Percentiles rank a stretch among this genome's conserved stretches.
Evolutionary conservation across 192 early-diverging fungal species (phyloP).

Genomic region (Podila horticola): DNA sequence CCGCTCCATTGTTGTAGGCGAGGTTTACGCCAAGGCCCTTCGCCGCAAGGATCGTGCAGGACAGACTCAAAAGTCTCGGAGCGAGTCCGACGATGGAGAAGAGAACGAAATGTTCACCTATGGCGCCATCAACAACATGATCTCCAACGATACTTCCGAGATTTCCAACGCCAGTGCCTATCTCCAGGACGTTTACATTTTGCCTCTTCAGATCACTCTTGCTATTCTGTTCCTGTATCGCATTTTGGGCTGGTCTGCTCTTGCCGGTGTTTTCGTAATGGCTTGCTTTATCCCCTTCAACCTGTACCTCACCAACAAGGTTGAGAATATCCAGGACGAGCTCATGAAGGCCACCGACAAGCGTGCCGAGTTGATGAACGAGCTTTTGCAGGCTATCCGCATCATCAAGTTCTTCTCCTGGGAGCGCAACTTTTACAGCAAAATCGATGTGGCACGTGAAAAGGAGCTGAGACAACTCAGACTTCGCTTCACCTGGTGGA

Average conservation of each 20-base stretch:
- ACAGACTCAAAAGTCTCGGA: slow-evolving; percentile 49
- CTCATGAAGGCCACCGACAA: slow-evolving; percentile 72
- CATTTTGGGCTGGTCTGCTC: slow-evolving; percentile 83
- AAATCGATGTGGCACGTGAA: slow-evolving; percentile 45
- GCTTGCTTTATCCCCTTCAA: slow-evolving; percentile 61
- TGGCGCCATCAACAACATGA: slow-evolving; percentile 52
- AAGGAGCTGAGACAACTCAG: slow-evolving; percentile 46
- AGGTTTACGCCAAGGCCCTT: slow-evolving; percentile 70
- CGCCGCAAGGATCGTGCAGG: slow-evolving; percentile 68
- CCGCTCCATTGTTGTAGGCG: slow-evolving; percentile 66
- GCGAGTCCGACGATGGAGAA: slow-evolving; percentile 42
- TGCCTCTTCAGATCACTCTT: slow-evolving; percentile 73
- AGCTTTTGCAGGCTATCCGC: slow-evolving; percentile 63
- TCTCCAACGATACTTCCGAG: slow-evolving; percentile 56
- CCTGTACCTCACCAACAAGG: slow-evolving; percentile 55
- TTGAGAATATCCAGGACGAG: slow-evolving; percentile 66
- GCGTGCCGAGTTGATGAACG: slow-evolving; percentile 71
- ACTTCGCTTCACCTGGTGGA: slow-evolving; percentile 50
- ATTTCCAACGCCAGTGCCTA: slow-evolving; percentile 56
- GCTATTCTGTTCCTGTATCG: slow-evolving; percentile 77
- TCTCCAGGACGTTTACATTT: slow-evolving; percentile 63
- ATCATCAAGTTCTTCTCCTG: slow-evolving; percentile 51
- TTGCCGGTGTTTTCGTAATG: slow-evolving; percentile 81
- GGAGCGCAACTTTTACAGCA: slow-evolving; percentile 50
- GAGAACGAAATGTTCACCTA: slow-evolving; percentile 49